Base-by-base conservation (phyloP, 176 grass and related monocot genomes). In the bread wheat (Triticum aestivum) region DNA sequence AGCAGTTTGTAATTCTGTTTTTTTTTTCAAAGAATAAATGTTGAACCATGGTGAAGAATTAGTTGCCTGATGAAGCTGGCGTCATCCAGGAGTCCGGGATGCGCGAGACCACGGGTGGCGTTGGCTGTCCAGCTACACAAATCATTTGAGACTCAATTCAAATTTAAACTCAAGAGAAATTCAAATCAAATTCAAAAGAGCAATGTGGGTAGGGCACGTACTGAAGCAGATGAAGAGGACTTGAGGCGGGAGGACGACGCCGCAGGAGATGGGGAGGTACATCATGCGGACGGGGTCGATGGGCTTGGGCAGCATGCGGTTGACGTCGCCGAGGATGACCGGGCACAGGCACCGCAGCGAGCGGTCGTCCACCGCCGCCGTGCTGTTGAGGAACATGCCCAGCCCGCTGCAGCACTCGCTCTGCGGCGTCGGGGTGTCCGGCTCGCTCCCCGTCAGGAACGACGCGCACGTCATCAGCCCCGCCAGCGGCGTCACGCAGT, bases 381-480 rank as follows among this genome's bases (percentile, higher is more conserved):
- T 81, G 88, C 65, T 90, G 79, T 90, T 90, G 9, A 90, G 75
- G 75, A 90, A 90, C 11, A 14, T 82, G 2, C 26, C 59, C 9
- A 90, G 75, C 9, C 85, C 89, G 33, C 1, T 26, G 73, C 89
- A 90, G 73, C 89, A 90, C 12, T 90, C 84, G 84, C 89, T 87
- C 73, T 65, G 39, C 33, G 89, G 89, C 56, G 89, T 79, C 21
- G 89, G 89, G 23, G 89, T 90, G 4, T 90, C 89, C 18, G 79
- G 0, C 24, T 58, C 74, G 65, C 73, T 83, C 44, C 89, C 89
- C 32, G 89, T 90, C 74, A 90, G 74, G 74, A 90, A 87, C 23
- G 89, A 66, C 72, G 84, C 84, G 74, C 89, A 90, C 18, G 89
- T 90, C 84, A 86, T 90, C 18, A 90, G 84, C 84, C 65, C 84